Conservation (phyloP, 306 rosid genomes). For the Acacia acuminata region DNA sequence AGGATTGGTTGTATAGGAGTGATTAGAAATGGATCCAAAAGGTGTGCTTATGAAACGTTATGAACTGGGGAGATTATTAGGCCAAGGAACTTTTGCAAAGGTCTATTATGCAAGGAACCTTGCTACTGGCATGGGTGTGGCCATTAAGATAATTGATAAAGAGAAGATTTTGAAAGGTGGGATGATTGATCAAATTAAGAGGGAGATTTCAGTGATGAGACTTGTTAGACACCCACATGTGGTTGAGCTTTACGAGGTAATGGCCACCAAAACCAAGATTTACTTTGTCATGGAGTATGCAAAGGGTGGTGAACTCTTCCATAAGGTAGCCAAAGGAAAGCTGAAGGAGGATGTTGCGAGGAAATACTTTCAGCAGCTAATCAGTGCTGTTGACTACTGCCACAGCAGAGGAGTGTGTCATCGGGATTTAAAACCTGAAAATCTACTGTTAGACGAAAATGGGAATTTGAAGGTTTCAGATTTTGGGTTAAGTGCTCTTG, state of each 20-base stretch:
- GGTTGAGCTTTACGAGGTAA: constrained; percentile 93
- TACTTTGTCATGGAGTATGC: constrained; percentile 90
- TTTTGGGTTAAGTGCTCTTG: constrained; percentile 89
- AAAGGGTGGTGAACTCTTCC: constrained; percentile 92
- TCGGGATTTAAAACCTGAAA: constrained; percentile 93
- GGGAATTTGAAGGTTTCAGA: constrained; percentile 92
- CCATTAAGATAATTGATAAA: constrained; percentile 80
- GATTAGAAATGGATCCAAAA: constrained; percentile 63
- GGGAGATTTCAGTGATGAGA: constrained; percentile 91
- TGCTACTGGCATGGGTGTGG: constrained; percentile 71
- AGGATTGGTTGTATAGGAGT: constrained; percentile 25
- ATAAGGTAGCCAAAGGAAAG: constrained; percentile 87
- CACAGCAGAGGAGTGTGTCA: constrained; percentile 89
- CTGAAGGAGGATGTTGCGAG: constrained; percentile 78
- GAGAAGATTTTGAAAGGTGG: constrained; percentile 87
- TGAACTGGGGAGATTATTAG: constrained; percentile 79
- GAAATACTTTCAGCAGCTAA: constrained; percentile 82
- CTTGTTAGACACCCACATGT: constrained; percentile 77
- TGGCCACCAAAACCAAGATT: constrained; percentile 95
- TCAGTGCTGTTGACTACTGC: constrained; percentile 91
- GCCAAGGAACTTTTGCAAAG: constrained; percentile 99
- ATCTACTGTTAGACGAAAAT: constrained; percentile 85
- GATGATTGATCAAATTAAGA: constrained; percentile 86
- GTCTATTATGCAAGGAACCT: constrained; percentile 86
- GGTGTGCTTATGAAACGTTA: constrained; percentile 81